Conservation (phyloP, 1,284 basidiomycete species). For the Ganoderma leucocontextum region DNA sequence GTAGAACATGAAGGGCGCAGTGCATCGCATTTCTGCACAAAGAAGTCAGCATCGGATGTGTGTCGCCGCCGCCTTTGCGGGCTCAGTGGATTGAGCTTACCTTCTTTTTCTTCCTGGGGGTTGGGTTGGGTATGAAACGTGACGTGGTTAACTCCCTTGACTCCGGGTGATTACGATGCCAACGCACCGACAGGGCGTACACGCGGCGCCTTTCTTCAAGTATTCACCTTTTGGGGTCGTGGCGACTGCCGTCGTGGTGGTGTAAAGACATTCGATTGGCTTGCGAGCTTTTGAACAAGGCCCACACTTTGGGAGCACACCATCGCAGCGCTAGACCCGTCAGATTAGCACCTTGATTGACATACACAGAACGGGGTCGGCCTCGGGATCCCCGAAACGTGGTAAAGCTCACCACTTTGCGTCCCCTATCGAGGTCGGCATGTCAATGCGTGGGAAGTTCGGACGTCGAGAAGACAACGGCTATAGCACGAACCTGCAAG, state of each 20-base stretch:
- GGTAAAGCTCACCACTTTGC: slow-evolving; percentile 36
- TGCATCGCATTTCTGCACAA: slow-evolving; percentile 41
- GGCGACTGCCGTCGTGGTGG: slow-evolving; percentile 17
- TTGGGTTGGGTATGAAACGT: neutral
- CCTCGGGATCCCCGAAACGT: neutral
- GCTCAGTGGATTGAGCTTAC: slow-evolving; percentile 14
- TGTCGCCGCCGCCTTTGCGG: neutral
- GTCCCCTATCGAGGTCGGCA: slow-evolving; percentile 25
- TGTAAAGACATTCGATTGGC: slow-evolving; percentile 37
- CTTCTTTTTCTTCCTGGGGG: slow-evolving; percentile 41
- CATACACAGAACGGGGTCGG: slow-evolving; percentile 6
- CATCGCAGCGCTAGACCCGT: slow-evolving; percentile 38
- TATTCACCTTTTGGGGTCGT: slow-evolving; percentile 35
- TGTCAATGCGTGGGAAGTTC: neutral
- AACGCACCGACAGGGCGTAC: slow-evolving; percentile 38
- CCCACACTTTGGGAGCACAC: slow-evolving; percentile 35
- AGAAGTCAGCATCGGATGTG: neutral
- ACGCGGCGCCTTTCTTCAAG: slow-evolving; percentile 41
- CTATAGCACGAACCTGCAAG: slow-evolving; percentile 34
- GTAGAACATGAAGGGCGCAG: slow-evolving; percentile 39
- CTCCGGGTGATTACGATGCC: neutral
- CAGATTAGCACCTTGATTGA: neutral
- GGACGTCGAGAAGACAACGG: neutral
- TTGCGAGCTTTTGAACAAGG: slow-evolving; percentile 40
- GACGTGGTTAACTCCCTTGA: neutral